These are phyloP conservation scores for Hippophae tibetana DNA, from an alignment of 306 rosid species.

Conservation along the genomic window DNA sequence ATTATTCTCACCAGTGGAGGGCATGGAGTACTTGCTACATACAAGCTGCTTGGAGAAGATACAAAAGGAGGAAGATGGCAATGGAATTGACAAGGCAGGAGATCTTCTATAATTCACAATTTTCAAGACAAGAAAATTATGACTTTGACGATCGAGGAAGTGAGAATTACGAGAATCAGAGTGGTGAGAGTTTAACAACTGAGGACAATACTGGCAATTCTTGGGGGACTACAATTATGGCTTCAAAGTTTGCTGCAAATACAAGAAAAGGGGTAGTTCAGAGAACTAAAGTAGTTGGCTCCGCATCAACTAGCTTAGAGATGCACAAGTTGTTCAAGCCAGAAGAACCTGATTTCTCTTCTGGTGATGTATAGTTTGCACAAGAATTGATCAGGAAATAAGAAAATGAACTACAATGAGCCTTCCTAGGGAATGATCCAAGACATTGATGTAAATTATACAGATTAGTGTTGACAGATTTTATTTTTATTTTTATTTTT, in stretches of 20 bases:
- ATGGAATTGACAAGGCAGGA: constrained; percentile 47
- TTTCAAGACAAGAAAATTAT: constrained; percentile 10
- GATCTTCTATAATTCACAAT: constrained; percentile 31
- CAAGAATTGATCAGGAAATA: constrained; percentile 8
- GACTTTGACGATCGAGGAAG: constrained; percentile 17
- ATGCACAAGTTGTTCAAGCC: constrained; percentile 83
- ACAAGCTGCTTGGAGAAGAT: constrained; percentile 74
- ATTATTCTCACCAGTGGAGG: constrained; percentile 77
- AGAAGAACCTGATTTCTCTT: constrained; percentile 76
- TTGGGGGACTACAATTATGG: constrained; percentile 55
- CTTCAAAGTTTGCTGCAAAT: constrained; percentile 72
- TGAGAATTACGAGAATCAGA: constrained; percentile 18
- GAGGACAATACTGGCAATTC: constrained; percentile 10
- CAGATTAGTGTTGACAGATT: constrained; percentile 15
- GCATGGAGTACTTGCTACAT: constrained; percentile 75
- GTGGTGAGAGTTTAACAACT: constrained; percentile 11
- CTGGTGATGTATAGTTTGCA: constrained; percentile 29
- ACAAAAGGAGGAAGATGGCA: constrained; percentile 45
- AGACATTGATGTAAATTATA: constrained; percentile 24
- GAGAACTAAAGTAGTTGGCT: constrained; percentile 28
- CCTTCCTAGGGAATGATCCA: constrained; percentile 24
- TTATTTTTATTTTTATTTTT: background rate
- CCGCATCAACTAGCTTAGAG: constrained; percentile 31
- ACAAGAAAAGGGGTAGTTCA: constrained; percentile 41
- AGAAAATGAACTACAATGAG: constrained; percentile 11